Evolutionary conservation across 164 flowering plant genomes (phyloP).

Genomic region (Platanus orientalis): DNA sequence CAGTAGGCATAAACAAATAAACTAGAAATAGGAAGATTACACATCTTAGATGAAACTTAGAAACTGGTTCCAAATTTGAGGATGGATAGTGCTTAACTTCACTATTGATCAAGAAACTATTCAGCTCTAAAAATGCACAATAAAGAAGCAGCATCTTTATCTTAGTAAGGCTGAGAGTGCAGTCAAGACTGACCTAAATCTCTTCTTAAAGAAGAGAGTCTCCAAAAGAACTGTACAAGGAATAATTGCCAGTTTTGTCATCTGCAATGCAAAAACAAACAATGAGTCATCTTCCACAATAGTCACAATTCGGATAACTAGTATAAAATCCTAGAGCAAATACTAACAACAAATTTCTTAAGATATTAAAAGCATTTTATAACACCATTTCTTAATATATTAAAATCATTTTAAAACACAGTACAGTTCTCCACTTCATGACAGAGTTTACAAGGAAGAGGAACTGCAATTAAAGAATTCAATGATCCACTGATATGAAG

Average conservation of each 20-base stretch:
- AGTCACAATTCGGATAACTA: too few species aligned
- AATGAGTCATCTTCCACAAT: neutral
- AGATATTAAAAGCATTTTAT: neutral
- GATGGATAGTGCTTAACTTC: too few species aligned
- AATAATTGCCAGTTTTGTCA: conserved; percentile 94
- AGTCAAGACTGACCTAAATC: conserved; percentile 61
- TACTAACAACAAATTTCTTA: neutral
- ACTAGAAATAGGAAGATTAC: too few species aligned
- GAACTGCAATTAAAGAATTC: too few species aligned
- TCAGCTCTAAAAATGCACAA: neutral
- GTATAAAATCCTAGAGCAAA: conserved; percentile 4
- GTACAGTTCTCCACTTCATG: neutral
- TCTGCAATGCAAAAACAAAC: conserved; percentile 38
- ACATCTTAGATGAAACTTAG: too few species aligned
- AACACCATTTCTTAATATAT: neutral
- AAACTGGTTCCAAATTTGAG: neutral
- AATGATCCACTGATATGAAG: too few species aligned
- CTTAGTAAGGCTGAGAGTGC: neutral
- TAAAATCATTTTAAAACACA: neutral
- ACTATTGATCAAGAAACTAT: neutral
- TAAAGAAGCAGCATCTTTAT: conserved; percentile 1
- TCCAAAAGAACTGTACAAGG: conserved; percentile 94
- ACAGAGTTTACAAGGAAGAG: too few species aligned
- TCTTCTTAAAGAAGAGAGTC: conserved; percentile 82
- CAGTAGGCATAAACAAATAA: too few species aligned